Evolutionary conservation across 2,329 filamentous ascomycete genomes (phyloP).

Genomic region (Aspergillus brunneoviolaceus): DNA sequence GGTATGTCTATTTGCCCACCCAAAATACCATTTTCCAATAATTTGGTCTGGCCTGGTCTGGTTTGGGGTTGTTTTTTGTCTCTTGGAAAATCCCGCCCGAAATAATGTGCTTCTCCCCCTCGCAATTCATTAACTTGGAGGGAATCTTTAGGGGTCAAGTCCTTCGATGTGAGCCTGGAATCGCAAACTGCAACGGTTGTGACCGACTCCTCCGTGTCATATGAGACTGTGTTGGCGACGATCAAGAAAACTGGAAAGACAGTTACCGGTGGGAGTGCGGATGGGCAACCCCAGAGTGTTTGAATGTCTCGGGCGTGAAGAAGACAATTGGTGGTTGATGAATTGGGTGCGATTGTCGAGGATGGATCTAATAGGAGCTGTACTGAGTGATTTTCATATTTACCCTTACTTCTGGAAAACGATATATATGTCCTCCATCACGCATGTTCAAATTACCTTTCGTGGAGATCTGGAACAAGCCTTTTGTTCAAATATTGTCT

Average conservation of each 20-base stretch:
- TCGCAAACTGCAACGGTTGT: slow-evolving; percentile 77
- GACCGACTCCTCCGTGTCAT: slow-evolving; percentile 67
- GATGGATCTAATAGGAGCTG: neutral
- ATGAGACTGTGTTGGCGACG: slow-evolving; percentile 78
- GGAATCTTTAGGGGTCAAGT: slow-evolving; percentile 68
- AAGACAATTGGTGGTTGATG: neutral
- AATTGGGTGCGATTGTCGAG: neutral
- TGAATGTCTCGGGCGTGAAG: slow-evolving; percentile 18
- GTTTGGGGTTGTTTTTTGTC: no score
- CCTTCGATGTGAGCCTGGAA: slow-evolving; percentile 83
- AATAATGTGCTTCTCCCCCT: neutral
- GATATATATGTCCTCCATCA: neutral
- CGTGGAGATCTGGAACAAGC: no score
- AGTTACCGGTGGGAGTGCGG: slow-evolving; percentile 64
- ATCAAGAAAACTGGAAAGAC: slow-evolving; percentile 96
- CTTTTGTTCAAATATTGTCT: no score
- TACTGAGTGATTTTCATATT: neutral
- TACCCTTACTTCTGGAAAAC: neutral
- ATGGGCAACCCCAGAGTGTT: slow-evolving; percentile 42
- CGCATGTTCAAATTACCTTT: neutral
- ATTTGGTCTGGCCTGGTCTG: no score
- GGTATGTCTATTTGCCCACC: slow-evolving; percentile 55
- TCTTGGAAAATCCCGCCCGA: no score
- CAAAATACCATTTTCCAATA: no score
- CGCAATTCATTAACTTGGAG: no score